phyloP scores from a whole-genome alignment of 768 basidiomycete genomes.

The Rhizopogon rudus region DNA sequence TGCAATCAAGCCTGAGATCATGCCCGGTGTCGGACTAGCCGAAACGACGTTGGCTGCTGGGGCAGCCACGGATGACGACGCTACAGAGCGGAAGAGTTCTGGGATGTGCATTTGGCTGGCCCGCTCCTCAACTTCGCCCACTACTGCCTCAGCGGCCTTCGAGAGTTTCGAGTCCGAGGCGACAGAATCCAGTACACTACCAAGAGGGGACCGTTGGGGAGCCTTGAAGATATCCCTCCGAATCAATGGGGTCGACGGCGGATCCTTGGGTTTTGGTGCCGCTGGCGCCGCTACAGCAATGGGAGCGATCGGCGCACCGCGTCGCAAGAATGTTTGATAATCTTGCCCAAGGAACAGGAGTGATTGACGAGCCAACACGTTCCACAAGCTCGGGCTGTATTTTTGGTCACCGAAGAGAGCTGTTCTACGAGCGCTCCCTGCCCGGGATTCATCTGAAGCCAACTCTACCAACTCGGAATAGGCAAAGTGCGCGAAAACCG shows the following conservation, averaged over 20 bases:
- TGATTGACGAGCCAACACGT: constrained; percentile 48
- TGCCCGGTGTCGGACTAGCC: neutral
- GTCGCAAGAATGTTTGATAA: constrained; percentile 59
- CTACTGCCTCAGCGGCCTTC: constrained; percentile 44
- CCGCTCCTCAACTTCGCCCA: constrained; percentile 23
- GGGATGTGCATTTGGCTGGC: constrained; percentile 34
- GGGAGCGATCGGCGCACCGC: constrained; percentile 41
- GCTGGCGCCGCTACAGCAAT: constrained; percentile 22
- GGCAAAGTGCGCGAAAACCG: constrained; percentile 57
- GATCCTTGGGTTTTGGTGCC: constrained; percentile 24
- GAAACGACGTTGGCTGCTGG: neutral
- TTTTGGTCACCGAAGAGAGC: constrained; percentile 68
- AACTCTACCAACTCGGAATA: constrained; percentile 57
- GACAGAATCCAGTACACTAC: constrained; percentile 48
- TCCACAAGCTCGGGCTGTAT: constrained; percentile 61
- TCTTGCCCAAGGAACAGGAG: constrained; percentile 61
- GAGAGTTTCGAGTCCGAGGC: constrained; percentile 56
- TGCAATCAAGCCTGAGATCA: constrained; percentile 3
- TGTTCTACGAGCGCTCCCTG: constrained; percentile 40
- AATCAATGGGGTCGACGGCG: constrained; percentile 31
- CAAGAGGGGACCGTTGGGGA: constrained; percentile 42
- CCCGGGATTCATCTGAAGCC: constrained; percentile 37
- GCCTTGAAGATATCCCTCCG: constrained; percentile 37
- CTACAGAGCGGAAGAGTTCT: constrained; percentile 43
- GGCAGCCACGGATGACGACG: constrained; percentile 12